These are phyloP conservation scores for Sporothrix euskadiensis DNA, from an alignment of 2,329 filamentous ascomycete genomes.

Conservation along the genomic window DNA sequence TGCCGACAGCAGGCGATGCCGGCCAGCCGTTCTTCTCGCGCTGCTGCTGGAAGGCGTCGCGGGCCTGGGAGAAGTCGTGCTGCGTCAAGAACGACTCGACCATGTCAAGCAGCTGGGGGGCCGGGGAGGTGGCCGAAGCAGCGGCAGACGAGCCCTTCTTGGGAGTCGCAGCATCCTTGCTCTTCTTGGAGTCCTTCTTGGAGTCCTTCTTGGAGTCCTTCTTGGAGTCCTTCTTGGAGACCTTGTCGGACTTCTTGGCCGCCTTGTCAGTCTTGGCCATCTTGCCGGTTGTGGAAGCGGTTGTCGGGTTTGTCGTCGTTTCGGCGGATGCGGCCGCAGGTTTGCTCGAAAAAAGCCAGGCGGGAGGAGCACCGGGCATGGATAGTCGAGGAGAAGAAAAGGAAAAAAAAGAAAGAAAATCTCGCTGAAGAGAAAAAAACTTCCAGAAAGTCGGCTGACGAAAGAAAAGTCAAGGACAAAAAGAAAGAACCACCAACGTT, in stretches of 20 bases:
- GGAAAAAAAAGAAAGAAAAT: not conserved
- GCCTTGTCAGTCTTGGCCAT: constrained; percentile 31
- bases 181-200: constrained; percentile 22
- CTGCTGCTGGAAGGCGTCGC: constrained; percentile 64
- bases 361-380: constrained; percentile 25
- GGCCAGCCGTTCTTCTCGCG: constrained; percentile 55
- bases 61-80: constrained; percentile 63
- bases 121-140: constrained; percentile 41
- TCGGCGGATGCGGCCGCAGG: constrained; percentile 9
- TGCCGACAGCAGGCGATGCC: constrained; percentile 28
- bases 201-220: constrained; percentile 15
- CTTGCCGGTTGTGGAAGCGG: not conserved
- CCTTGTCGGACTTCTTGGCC: constrained; percentile 32
- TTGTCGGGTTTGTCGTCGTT: not conserved
- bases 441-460: not conserved
- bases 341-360: constrained; percentile 33
- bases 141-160: constrained; percentile 27
- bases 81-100: constrained; percentile 67
- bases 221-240: constrained; percentile 29
- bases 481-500: not conserved
- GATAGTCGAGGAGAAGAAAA: not conserved
- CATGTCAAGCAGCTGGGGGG: constrained; percentile 64
- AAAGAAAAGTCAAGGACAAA: not conserved
- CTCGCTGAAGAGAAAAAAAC: not conserved
- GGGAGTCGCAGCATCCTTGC: constrained; percentile 30